A percentile compares a stretch with the other conserved stretches of the same genome.
phyloP scores from a whole-genome alignment of 495 filamentous ascomycete genomes.

The Aspergillus saccharolyticus region DNA sequence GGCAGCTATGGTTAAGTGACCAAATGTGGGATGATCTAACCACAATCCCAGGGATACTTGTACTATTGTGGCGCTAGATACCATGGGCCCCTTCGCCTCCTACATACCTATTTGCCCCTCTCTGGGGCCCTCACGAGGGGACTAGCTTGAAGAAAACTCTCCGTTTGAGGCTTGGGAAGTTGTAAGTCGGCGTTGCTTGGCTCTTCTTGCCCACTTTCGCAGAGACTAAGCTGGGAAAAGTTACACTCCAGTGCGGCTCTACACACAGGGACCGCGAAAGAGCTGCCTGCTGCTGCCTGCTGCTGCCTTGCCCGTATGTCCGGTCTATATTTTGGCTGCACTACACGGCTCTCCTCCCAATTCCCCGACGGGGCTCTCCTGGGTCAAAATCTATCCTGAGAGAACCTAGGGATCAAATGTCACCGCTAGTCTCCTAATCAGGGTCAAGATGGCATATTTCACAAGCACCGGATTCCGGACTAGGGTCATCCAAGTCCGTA shows the following conservation, averaged over 20 bases:
- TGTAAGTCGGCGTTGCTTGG: background rate
- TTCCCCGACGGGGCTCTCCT: conserved; percentile 6
- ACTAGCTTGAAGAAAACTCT: background rate
- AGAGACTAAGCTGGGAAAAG: background rate
- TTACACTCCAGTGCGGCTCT: conserved; percentile 4
- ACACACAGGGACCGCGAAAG: background rate
- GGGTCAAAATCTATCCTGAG: background rate
- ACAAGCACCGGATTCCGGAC: background rate
- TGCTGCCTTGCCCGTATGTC: conserved; percentile 2
- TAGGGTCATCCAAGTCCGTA: background rate
- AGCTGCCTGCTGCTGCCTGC: conserved; percentile 2
- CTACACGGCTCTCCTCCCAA: background rate
- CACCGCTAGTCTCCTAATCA: background rate
- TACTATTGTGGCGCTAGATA: background rate
- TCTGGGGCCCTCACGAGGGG: background rate
- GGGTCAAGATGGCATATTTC: background rate
- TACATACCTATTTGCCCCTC: background rate
- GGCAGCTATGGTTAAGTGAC: too few relatives aligned
- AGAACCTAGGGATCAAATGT: background rate
- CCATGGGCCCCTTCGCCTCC: background rate
- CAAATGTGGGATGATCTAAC: background rate
- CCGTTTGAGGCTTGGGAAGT: background rate
- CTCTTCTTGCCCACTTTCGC: background rate
- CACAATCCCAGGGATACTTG: background rate
- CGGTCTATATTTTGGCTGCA: background rate